Percentiles rank a stretch among this genome's conserved stretches.
Evolutionary conservation across 495 filamentous ascomycete species (phyloP).

Genomic region (Jackrogersella minutella): DNA sequence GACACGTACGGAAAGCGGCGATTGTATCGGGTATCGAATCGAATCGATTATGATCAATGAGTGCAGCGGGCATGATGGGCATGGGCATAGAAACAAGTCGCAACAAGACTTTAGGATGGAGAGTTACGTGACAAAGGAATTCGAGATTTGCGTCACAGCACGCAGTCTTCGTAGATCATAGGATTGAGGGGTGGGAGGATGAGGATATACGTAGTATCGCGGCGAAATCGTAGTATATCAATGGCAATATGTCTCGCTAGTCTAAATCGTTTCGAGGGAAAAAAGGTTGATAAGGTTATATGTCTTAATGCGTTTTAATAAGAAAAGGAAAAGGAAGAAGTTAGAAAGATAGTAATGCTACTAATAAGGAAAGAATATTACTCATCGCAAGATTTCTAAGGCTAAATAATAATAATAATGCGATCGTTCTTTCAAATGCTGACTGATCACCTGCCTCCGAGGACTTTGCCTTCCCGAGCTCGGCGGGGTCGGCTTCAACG

Average conservation of each 20-base stretch:
- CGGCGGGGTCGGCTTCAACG: constrained; percentile 29
- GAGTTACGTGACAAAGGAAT: not conserved
- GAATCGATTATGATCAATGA: constrained; percentile 64
- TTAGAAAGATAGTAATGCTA: not conserved
- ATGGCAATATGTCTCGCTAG: not conserved
- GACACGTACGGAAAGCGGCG: constrained; percentile 77
- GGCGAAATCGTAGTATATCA: not conserved
- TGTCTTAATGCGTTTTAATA: not conserved
- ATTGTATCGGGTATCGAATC: constrained; percentile 88
- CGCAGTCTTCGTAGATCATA: constrained; percentile 14
- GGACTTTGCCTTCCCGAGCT: constrained; percentile 5
- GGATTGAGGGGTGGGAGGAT: not conserved
- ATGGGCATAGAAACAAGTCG: not conserved
- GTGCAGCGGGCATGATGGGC: constrained; percentile 51
- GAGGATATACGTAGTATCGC: not conserved
- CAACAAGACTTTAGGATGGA: not conserved
- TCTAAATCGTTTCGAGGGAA: not conserved
- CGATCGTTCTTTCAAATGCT: constrained; percentile 32
- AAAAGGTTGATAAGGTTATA: not conserved
- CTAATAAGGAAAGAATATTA: constrained; percentile 4
- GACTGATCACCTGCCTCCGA: constrained; percentile 25
- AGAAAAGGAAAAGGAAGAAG: not conserved
- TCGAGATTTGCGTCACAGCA: too few species aligned
- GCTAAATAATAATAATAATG: constrained; percentile 4
- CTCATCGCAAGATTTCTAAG: constrained; percentile 15